phyloP scores from a whole-genome alignment of 2,329 filamentous ascomycete species.

The Calonectria pauciramosa region DNA sequence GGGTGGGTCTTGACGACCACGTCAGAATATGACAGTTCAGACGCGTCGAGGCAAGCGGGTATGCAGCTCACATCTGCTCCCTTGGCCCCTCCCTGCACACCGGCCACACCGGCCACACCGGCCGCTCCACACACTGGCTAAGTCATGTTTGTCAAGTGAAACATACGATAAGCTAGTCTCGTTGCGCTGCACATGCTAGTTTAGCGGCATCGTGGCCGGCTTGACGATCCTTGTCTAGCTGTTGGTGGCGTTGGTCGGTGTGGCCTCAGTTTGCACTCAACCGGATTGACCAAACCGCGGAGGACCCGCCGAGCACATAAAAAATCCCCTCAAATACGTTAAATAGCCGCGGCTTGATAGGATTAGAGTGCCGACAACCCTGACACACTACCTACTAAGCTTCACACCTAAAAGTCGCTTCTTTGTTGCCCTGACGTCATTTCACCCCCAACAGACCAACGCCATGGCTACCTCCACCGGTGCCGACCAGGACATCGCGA shows the following conservation, averaged over 20 bases:
- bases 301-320: not conserved
- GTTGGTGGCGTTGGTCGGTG: not conserved
- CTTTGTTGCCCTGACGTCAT: not conserved
- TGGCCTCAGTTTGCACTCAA: not conserved
- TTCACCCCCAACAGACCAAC: not conserved
- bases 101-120: too few relatives aligned
- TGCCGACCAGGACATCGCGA: not conserved
- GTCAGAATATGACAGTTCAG: too few relatives aligned
- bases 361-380: not conserved
- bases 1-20: too few relatives aligned
- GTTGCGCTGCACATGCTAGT: not conserved
- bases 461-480: not conserved
- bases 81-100: too few relatives aligned
- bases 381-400: too few relatives aligned
- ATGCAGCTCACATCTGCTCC: too few relatives aligned
- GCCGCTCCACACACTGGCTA: too few relatives aligned
- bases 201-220: not conserved
- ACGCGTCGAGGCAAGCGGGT: too few relatives aligned
- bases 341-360: not conserved
- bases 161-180: too few relatives aligned
- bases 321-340: not conserved
- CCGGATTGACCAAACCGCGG: not conserved
- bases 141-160: too few relatives aligned
- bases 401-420: too few relatives aligned
- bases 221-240: not conserved